Conservation (phyloP, 805 yeast species). For the Sugiyamaella lignohabitans region DNA sequence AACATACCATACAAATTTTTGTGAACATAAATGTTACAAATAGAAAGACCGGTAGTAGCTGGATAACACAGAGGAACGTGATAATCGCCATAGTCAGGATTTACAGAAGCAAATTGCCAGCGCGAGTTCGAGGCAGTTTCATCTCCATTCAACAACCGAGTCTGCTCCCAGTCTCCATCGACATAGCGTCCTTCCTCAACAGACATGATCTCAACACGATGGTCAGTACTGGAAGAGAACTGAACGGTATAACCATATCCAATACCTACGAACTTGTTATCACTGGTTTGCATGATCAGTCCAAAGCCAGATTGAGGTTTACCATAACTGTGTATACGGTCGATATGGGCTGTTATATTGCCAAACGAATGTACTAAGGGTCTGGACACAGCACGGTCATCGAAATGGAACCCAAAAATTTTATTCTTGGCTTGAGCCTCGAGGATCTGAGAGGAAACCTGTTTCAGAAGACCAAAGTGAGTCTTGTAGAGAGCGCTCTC, state of each 20-base stretch:
- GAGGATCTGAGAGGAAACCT: constrained; percentile 10
- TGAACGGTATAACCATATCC: constrained; percentile 16
- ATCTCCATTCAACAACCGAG: constrained; percentile 18
- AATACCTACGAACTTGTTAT: constrained; percentile 8
- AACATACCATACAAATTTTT: neutral
- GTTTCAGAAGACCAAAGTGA: constrained; percentile 13
- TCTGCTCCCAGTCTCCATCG: constrained; percentile 7
- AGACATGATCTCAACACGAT: constrained; percentile 3
- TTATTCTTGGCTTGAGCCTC: constrained; percentile 11
- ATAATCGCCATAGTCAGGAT: constrained; percentile 10
- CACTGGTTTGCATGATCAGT: constrained; percentile 11
- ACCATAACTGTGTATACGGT: constrained; percentile 10
- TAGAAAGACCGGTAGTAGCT: constrained; percentile 6
- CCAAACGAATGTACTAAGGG: constrained; percentile 6
- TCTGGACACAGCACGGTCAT: constrained; percentile 3
- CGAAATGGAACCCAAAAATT: constrained; percentile 15
- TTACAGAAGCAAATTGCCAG: constrained; percentile 8
- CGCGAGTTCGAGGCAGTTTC: constrained; percentile 11
- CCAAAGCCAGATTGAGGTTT: constrained; percentile 16
- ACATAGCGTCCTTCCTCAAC: constrained; percentile 6
- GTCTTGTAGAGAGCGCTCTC: constrained; percentile 9
- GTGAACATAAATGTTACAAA: constrained; percentile 7
- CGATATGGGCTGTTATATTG: constrained; percentile 4
- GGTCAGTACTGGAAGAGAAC: neutral
- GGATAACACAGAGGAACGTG: constrained; percentile 11